Conservation (phyloP, 768 basidiomycete species). For the Strobilomyces dryophilus region DNA sequence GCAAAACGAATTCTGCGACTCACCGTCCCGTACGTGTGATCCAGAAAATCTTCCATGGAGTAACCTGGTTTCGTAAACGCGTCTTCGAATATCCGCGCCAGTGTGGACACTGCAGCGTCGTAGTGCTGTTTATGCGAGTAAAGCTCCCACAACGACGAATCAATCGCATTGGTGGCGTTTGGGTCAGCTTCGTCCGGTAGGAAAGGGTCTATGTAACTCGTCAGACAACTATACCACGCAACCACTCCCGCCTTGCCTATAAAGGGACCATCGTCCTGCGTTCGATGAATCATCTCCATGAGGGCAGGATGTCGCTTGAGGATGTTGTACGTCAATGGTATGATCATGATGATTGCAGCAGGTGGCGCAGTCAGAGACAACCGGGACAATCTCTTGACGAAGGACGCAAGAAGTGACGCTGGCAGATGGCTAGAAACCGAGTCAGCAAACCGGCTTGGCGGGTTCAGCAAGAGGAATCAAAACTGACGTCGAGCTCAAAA, state of each 20-base stretch:
- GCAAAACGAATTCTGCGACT: conserved; percentile 18
- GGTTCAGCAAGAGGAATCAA: neutral
- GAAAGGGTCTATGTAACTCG: conserved; percentile 60
- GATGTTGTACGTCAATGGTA: conserved; percentile 93
- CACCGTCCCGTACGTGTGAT: conserved; percentile 87
- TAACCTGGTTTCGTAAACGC: conserved; percentile 93
- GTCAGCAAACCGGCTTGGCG: neutral
- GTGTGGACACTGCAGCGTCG: conserved; percentile 78
- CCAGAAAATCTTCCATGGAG: conserved; percentile 92
- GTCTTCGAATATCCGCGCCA: conserved; percentile 82
- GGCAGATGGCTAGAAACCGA: conserved; percentile 72
- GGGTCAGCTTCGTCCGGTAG: conserved; percentile 64
- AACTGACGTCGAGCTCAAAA: conserved; percentile 86
- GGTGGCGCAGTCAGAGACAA: conserved; percentile 85
- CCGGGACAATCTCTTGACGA: conserved; percentile 86
- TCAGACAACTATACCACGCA: conserved; percentile 2
- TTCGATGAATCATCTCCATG: conserved; percentile 89
- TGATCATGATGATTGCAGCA: conserved; percentile 82
- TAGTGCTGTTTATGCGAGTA: conserved; percentile 77
- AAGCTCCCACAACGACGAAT: conserved; percentile 93
- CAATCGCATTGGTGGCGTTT: conserved; percentile 69
- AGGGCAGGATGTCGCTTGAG: conserved; percentile 88
- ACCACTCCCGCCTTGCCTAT: conserved; percentile 29
- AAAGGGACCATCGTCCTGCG: conserved; percentile 32
- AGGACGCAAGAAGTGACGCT: conserved; percentile 87